Conservation (phyloP, 2,329 filamentous ascomycete species). For the Arthrobotrys entomopaga region DNA sequence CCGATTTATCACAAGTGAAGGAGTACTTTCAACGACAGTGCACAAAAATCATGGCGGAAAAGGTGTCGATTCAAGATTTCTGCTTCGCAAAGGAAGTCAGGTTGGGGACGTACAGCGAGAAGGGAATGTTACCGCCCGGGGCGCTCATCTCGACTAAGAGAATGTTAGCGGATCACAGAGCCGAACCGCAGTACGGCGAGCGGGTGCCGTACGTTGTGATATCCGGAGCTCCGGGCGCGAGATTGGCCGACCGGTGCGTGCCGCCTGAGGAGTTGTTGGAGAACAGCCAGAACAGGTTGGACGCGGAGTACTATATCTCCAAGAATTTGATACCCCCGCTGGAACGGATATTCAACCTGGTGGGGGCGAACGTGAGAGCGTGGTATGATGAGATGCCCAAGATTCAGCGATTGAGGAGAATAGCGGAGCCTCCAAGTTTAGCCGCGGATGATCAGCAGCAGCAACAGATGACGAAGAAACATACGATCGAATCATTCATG, state of each 20-base stretch:
- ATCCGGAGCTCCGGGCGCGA: conserved; percentile 83
- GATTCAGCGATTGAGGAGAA: conserved; percentile 76
- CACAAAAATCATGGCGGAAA: conserved; percentile 87
- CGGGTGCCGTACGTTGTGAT: conserved; percentile 94
- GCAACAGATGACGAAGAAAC: conserved; percentile 63
- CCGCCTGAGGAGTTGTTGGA: conserved; percentile 82
- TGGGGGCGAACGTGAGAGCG: conserved; percentile 85
- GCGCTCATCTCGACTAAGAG: conserved; percentile 85
- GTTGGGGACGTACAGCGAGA: conserved; percentile 85
- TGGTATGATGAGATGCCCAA: conserved; percentile 99
- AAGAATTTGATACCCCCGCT: conserved; percentile 96
- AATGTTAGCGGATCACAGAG: conserved; percentile 85
- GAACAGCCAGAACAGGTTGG: conserved; percentile 80
- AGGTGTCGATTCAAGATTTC: conserved; percentile 91
- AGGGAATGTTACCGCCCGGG: conserved; percentile 81
- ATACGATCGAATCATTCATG: conserved; percentile 96
- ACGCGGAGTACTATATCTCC: conserved; percentile 95
- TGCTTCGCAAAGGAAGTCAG: conserved; percentile 94
- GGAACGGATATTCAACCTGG: conserved; percentile 94
- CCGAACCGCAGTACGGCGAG: conserved; percentile 94
- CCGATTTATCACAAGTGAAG: conserved; percentile 89
- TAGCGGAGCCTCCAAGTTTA: conserved; percentile 63
- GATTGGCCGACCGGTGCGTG: conserved; percentile 89
- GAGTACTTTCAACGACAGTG: conserved; percentile 89
- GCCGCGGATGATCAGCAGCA: conserved; percentile 52